These are phyloP conservation scores for Beauveria brongniartii DNA, from an alignment of 2,329 filamentous ascomycete species.

Conservation along the genomic window DNA sequence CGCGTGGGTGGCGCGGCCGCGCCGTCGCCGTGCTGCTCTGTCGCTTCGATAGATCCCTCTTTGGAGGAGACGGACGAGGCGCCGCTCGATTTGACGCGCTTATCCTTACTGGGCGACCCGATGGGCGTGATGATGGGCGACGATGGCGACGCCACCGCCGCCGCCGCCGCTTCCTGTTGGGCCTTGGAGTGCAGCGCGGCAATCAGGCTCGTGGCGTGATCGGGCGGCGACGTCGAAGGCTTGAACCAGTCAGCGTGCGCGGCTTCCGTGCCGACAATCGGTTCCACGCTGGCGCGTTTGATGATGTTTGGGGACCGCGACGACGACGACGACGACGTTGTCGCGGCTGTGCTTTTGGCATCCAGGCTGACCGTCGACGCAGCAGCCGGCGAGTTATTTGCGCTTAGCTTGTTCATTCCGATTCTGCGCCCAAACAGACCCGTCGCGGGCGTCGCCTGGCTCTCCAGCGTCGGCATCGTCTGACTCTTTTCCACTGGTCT, in stretches of 20 bases:
- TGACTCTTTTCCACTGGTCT: conserved; percentile 49
- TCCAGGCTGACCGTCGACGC: conserved; percentile 43
- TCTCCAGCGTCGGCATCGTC: conserved; percentile 38
- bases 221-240: conserved; percentile 45
- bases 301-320: conserved; percentile 27
- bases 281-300: conserved; percentile 44
- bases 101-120: conserved; percentile 27
- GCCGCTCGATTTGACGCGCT: conserved; percentile 33
- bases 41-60: conserved; percentile 27
- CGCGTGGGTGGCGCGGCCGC: conserved; percentile 22
- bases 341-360: conserved; percentile 31
- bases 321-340: conserved; percentile 24
- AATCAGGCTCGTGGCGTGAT: conserved; percentile 57
- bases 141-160: conserved; percentile 22
- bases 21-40: conserved; percentile 20
- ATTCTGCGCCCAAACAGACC: conserved; percentile 45
- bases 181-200: conserved; percentile 59
- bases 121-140: conserved; percentile 34
- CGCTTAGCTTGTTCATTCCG: conserved; percentile 27
- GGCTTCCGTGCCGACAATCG: conserved; percentile 59
- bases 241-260: conserved; percentile 58
- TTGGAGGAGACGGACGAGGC: conserved; percentile 43
- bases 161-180: conserved; percentile 42
- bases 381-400: conserved; percentile 22
- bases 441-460: conserved; percentile 22